A percentile compares a stretch with the other conserved stretches of the same genome.
These are phyloP conservation scores for Termitomyces sp. DNA, from an alignment of 768 basidiomycete genomes.

Conservation along the genomic window DNA sequence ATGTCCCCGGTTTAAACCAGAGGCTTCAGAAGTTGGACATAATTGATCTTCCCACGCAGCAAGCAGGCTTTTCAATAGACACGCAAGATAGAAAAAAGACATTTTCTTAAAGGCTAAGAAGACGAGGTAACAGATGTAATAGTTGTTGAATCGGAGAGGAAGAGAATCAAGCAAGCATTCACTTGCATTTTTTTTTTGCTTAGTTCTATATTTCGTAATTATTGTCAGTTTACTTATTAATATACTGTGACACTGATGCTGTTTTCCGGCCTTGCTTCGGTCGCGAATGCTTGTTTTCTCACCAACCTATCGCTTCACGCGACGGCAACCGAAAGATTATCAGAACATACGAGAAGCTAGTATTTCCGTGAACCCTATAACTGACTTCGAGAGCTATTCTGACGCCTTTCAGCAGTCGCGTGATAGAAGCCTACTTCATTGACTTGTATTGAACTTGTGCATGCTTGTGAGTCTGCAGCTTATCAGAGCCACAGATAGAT, in stretches of 20 bases:
- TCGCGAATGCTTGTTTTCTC: background rate
- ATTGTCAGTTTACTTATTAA: background rate
- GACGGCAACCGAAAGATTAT: background rate
- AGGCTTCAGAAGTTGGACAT: background rate
- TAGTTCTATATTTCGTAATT: background rate
- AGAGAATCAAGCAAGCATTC: too few relatives aligned
- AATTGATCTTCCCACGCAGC: background rate
- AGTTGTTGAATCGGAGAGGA: too few relatives aligned
- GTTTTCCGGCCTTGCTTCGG: background rate
- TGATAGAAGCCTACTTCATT: background rate
- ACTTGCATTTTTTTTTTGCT: too few relatives aligned
- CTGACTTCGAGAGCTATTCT: background rate
- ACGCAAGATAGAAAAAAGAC: too few relatives aligned
- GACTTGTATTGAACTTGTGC: background rate
- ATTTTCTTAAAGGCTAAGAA: too few relatives aligned
- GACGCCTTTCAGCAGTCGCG: background rate
- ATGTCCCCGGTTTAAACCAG: background rate
- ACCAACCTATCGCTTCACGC: background rate
- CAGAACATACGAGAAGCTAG: constrained; percentile 1
- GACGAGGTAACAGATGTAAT: too few relatives aligned
- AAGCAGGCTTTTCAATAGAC: background rate
- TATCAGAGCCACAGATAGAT: background rate
- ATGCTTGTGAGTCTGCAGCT: background rate
- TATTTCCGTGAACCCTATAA: background rate
- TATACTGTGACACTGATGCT: too few relatives aligned